Evolutionary conservation across 2,329 filamentous ascomycete genomes (phyloP).

Genomic region (Pezicula neosporulosa): DNA sequence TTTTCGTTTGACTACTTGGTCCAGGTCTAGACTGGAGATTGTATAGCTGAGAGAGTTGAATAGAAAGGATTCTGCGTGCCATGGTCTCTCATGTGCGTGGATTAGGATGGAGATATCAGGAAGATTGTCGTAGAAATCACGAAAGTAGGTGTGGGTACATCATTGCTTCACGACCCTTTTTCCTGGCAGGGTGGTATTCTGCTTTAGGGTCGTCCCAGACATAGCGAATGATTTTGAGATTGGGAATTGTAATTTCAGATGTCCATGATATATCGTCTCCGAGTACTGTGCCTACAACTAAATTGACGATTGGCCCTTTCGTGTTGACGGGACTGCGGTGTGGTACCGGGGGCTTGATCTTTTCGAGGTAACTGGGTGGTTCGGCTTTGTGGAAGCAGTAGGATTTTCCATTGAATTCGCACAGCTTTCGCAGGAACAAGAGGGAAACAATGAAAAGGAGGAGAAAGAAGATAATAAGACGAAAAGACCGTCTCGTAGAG

Average conservation of each 20-base stretch:
- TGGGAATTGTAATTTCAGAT: constrained; percentile 25
- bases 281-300: not conserved
- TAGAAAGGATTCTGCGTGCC: constrained; percentile 28
- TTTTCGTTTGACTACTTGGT: constrained; percentile 40
- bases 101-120: constrained; percentile 58
- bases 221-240: constrained; percentile 37
- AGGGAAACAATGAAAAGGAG: no score
- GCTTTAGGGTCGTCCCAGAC: constrained; percentile 45
- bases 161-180: constrained; percentile 61
- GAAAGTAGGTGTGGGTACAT: constrained; percentile 58
- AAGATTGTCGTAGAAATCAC: constrained; percentile 57
- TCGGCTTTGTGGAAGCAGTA: no score
- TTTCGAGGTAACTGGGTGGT: no score
- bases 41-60: constrained; percentile 32
- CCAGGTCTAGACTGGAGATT: constrained; percentile 28
- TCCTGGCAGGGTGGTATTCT: constrained; percentile 44
- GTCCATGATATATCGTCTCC: constrained; percentile 19
- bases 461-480: no score
- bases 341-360: no score
- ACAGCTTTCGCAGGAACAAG: no score
- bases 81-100: constrained; percentile 49
- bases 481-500: no score
- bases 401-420: no score
- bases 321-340: not conserved
- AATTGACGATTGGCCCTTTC: not conserved